These are phyloP conservation scores for Eucalyptus cladocalyx DNA, from an alignment of 345 rosid species.

Conservation along the genomic window DNA sequence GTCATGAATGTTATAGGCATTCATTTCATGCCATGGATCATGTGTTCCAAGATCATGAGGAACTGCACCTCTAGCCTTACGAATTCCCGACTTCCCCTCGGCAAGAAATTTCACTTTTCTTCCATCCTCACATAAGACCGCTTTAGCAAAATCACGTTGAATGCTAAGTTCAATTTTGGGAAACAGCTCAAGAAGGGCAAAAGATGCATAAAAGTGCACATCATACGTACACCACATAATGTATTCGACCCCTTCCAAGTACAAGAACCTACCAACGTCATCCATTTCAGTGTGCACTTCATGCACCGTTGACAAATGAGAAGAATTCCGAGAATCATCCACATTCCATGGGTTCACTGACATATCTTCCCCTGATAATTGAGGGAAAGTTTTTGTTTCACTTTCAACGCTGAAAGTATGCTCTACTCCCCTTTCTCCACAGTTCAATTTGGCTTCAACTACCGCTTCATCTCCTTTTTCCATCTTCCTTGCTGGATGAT, in stretches of 20 bases:
- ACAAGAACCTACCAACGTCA: constrained; percentile 90
- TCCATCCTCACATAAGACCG: constrained; percentile 92
- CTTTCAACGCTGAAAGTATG: neutral
- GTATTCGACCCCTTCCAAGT: constrained; percentile 97
- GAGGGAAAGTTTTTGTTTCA: neutral
- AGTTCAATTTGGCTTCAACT: constrained; percentile 12
- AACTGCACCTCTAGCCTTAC: constrained; percentile 93
- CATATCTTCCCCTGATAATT: neutral
- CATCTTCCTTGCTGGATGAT: constrained; percentile 6
- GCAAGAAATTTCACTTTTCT: constrained; percentile 86
- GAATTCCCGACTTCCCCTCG: constrained; percentile 85
- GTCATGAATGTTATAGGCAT: constrained; percentile 95
- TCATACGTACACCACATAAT: constrained; percentile 98
- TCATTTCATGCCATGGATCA: constrained; percentile 99
- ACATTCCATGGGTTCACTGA: constrained; percentile 3
- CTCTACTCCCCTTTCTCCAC: neutral
- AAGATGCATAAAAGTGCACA: constrained; percentile 96
- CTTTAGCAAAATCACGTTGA: constrained; percentile 97
- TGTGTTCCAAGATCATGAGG: constrained; percentile 98
- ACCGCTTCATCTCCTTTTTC: constrained; percentile 12
- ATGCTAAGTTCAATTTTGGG: constrained; percentile 90
- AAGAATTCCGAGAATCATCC: constrained; percentile 1
- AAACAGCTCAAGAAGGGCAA: constrained; percentile 82
- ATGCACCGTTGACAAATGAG: neutral
- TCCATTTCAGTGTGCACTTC: constrained; percentile 27